Evolutionary conservation across 2,329 filamentous ascomycete genomes (phyloP).

Genomic region (Phialemonium atrogriseum): DNA sequence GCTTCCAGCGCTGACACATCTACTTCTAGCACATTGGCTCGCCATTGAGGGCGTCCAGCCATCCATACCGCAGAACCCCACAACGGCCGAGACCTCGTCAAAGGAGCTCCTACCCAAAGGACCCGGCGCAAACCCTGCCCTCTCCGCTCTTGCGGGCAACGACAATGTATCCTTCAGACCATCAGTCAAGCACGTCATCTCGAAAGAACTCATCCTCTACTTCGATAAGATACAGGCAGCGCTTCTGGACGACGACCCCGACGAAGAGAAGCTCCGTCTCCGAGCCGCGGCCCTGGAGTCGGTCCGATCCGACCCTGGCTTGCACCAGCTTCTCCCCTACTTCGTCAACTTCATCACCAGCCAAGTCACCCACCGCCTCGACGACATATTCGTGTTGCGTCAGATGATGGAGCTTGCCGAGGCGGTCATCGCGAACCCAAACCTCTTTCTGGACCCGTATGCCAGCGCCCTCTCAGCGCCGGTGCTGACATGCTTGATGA

Average conservation of each 20-base stretch:
- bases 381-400: constrained; percentile 78
- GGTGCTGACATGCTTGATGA: constrained; percentile 84
- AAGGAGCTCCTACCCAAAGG: constrained; percentile 87
- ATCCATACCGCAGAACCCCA: constrained; percentile 92
- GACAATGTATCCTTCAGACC: constrained; percentile 82
- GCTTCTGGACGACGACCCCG: constrained; percentile 78
- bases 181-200: constrained; percentile 89
- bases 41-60: constrained; percentile 96
- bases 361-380: constrained; percentile 88
- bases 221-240: constrained; percentile 92
- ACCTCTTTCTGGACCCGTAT: constrained; percentile 63
- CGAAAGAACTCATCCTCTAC: constrained; percentile 91
- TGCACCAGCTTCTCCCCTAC: constrained; percentile 93
- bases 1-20: not conserved
- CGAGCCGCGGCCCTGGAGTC: constrained; percentile 79
- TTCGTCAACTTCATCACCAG: constrained; percentile 94
- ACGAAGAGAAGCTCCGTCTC: constrained; percentile 63
- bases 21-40: constrained; percentile 75
- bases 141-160: constrained; percentile 74
- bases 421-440: constrained; percentile 75
- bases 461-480: constrained; percentile 66
- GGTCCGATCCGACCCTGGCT: constrained; percentile 78
- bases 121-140: constrained; percentile 74
- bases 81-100: constrained; percentile 70
- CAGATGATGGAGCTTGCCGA: constrained; percentile 89